A percentile compares a stretch with the other conserved stretches of the same genome.
Conservation (phyloP, 108 stramenopile genomes). For the Ochromonas danica region DNA sequence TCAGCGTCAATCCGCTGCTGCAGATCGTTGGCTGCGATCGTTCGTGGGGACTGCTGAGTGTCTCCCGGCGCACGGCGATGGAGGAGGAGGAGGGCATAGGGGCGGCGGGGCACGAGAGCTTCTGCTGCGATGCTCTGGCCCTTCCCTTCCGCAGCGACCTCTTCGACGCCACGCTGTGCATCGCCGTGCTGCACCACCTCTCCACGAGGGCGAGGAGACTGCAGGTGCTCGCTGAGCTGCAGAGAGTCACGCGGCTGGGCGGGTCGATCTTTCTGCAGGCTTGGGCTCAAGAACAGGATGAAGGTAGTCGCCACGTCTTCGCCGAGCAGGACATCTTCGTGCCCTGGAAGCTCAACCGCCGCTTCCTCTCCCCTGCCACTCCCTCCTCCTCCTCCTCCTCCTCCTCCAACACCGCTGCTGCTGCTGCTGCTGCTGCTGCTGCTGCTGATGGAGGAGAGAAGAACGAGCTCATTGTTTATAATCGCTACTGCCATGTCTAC, state of each 20-base stretch:
- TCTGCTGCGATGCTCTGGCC: conserved; percentile 57
- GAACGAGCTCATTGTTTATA: conserved; percentile 84
- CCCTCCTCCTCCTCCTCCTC: neutral
- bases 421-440: neutral
- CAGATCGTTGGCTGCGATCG: conserved; percentile 83
- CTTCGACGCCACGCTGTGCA: conserved; percentile 92
- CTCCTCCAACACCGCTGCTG: neutral
- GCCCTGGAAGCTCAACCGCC: conserved; percentile 79
- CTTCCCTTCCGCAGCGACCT: conserved; percentile 72
- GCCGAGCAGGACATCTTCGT: conserved; percentile 85
- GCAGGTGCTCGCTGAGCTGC: conserved; percentile 76
- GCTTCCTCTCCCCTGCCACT: neutral
- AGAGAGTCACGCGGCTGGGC: conserved; percentile 73
- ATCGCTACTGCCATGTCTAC: conserved; percentile 97
- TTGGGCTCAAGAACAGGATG: conserved; percentile 92
- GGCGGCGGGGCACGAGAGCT: conserved; percentile 65
- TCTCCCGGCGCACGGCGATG: too few relatives aligned
- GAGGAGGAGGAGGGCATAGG: conserved; percentile 63
- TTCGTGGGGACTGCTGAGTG: conserved; percentile 66
- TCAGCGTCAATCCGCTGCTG: conserved; percentile 49
- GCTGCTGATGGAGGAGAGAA: conserved; percentile 45
- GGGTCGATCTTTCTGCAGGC: conserved; percentile 86
- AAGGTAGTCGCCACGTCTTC: conserved; percentile 66
- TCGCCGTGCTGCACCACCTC: conserved; percentile 97
- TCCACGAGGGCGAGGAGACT: conserved; percentile 76